These are phyloP conservation scores for Pseudohalonectria lignicola DNA, from an alignment of 2,329 filamentous ascomycete genomes.

Conservation along the genomic window DNA sequence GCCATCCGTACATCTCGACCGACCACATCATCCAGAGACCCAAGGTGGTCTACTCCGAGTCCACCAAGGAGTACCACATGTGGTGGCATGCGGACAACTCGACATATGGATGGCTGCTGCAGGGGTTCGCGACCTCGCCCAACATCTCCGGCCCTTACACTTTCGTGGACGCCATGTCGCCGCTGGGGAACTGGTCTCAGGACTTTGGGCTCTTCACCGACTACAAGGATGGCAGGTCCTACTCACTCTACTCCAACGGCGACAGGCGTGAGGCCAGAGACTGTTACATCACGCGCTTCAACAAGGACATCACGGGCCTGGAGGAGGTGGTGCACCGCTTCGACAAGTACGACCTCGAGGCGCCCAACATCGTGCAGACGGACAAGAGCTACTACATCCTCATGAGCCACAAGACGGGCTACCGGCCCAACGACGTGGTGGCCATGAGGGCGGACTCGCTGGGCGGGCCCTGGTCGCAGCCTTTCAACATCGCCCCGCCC, in stretches of 20 bases:
- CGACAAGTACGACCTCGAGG: conserved; percentile 50
- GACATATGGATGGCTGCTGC: conserved; percentile 40
- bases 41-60: conserved; percentile 48
- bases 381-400: conserved; percentile 44
- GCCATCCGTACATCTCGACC: conserved; percentile 42
- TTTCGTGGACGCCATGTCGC: conserved; percentile 38
- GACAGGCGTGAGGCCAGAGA: conserved; percentile 39
- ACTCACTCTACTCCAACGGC: conserved; percentile 45
- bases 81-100: conserved; percentile 48
- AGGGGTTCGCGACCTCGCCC: conserved; percentile 38
- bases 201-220: conserved; percentile 48
- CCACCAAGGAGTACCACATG: conserved; percentile 36
- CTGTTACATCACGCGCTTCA: conserved; percentile 40
- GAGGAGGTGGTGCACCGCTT: conserved; percentile 39
- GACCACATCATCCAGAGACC: conserved; percentile 49
- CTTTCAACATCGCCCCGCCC: conserved; percentile 36
- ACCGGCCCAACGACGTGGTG: conserved; percentile 37
- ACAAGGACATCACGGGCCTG: conserved; percentile 33
- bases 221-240: conserved; percentile 40
- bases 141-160: conserved; percentile 38
- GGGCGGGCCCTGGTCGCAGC: conserved; percentile 40
- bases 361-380: conserved; percentile 44
- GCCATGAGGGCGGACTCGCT: conserved; percentile 41
- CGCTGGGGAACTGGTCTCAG: conserved; percentile 48
- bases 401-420: conserved; percentile 50